These are phyloP conservation scores for Trichosanthes truncata DNA, from an alignment of 306 rosid species.

Conservation along the genomic window DNA sequence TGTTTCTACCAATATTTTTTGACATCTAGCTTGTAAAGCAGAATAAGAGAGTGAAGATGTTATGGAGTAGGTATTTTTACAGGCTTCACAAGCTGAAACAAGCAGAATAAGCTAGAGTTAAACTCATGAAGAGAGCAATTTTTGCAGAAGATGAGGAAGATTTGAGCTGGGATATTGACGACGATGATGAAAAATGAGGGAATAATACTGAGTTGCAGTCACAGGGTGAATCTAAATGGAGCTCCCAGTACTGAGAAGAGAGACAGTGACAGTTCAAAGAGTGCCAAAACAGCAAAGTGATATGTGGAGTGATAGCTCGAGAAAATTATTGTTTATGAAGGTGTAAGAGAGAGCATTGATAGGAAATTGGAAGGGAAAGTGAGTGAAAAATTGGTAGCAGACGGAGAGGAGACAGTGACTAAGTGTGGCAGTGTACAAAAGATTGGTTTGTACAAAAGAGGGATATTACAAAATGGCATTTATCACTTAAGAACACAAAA, in stretches of 20 bases:
- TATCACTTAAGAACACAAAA: too few species aligned
- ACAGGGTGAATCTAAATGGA: conserved; percentile 24
- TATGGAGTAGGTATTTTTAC: conserved; percentile 58
- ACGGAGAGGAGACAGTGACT: conserved; percentile 37
- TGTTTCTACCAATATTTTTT: conserved; percentile 22
- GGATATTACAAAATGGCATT: too few species aligned
- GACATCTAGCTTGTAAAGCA: conserved; percentile 55
- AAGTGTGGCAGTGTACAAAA: conserved; percentile 20
- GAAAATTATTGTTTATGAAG: conserved; percentile 16
- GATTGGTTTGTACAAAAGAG: conserved; percentile 45
- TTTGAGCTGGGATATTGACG: conserved; percentile 91
- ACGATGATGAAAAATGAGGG: conserved; percentile 29
- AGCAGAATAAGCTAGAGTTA: conserved; percentile 62
- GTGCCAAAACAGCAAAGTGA: conserved; percentile 11
- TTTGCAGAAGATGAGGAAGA: conserved; percentile 69
- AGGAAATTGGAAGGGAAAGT: conserved; percentile 24
- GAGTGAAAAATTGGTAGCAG: conserved; percentile 27
- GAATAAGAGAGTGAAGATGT: too few species aligned
- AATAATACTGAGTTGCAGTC: conserved; percentile 17
- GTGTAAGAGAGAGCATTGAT: conserved; percentile 19
- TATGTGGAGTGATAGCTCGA: conserved; percentile 18
- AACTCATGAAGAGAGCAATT: conserved; percentile 40
- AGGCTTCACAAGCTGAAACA: conserved; percentile 54
- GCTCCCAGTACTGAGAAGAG: conserved; percentile 6
- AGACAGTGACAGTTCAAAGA: conserved; percentile 9